A percentile compares a stretch with the other conserved stretches of the same genome.
Evolutionary conservation across 225 moss, liverwort and hornwort species (phyloP).

Genomic region (Polytrichum commune): DNA sequence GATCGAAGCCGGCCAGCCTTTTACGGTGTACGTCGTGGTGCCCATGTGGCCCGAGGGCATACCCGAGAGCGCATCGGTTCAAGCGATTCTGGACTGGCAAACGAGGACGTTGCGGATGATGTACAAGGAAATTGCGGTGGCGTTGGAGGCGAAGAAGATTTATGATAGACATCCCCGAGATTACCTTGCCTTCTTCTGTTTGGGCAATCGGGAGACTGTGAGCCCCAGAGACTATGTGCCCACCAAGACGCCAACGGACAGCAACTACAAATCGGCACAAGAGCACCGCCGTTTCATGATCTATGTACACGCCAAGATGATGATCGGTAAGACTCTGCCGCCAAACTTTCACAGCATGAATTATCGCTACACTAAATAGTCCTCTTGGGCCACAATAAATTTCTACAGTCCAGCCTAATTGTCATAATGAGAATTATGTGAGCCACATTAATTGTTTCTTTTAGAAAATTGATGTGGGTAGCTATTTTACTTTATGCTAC

Average conservation of each 20-base stretch:
- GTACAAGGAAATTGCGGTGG: constrained; percentile 72
- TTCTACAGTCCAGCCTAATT: too few relatives aligned
- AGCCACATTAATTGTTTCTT: too few relatives aligned
- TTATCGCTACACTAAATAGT: too few relatives aligned
- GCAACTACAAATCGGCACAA: constrained; percentile 66
- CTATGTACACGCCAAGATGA: constrained; percentile 92
- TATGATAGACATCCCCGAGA: constrained; percentile 65
- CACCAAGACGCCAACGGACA: constrained; percentile 8
- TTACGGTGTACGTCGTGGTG: constrained; percentile 75
- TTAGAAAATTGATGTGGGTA: too few relatives aligned
- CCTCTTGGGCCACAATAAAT: too few relatives aligned
- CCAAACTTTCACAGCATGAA: too few relatives aligned
- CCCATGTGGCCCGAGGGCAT: constrained; percentile 93
- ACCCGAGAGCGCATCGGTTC: constrained; percentile 81
- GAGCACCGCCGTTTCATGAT: constrained; percentile 84
- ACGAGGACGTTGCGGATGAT: constrained; percentile 82
- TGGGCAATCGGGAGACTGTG: constrained; percentile 71
- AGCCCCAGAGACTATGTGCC: constrained; percentile 51
- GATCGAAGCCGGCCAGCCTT: constrained; percentile 80
- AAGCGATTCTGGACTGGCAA: constrained; percentile 83
- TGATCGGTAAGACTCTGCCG: constrained; percentile 61
- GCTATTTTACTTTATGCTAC: too few relatives aligned
- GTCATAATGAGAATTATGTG: too few relatives aligned
- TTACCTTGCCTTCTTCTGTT: constrained; percentile 79
- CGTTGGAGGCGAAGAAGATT: constrained; percentile 45